A percentile compares a stretch with the other conserved stretches of the same genome.
Conservation (phyloP, 106 monocot species). For the Acorus gramineus region DNA sequence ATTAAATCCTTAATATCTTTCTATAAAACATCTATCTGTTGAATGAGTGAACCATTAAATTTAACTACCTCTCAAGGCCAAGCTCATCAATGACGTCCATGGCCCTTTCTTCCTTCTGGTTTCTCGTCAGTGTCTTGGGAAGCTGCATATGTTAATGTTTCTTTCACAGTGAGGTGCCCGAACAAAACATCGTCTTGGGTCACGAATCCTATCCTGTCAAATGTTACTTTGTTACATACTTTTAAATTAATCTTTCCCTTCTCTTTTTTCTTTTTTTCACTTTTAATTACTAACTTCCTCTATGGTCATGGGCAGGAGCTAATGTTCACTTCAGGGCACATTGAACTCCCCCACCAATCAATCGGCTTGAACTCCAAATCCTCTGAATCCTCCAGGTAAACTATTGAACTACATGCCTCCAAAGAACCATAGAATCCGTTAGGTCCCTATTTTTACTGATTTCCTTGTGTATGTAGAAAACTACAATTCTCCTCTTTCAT, state of each 20-base stretch:
- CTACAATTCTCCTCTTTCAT: no score
- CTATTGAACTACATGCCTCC: background rate
- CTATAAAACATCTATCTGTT: no score
- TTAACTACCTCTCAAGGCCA: slow-evolving; percentile 67
- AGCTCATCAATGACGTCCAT: slow-evolving; percentile 71
- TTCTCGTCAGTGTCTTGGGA: slow-evolving; percentile 52
- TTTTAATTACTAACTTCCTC: background rate
- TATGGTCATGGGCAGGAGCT: slow-evolving; percentile 3
- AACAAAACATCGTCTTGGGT: slow-evolving; percentile 80
- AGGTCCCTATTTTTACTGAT: no score
- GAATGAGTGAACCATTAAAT: background rate
- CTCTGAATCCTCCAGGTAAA: background rate
- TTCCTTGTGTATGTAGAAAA: no score
- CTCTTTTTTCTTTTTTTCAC: background rate
- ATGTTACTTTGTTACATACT: background rate
- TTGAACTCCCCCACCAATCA: background rate
- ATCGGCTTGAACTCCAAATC: background rate
- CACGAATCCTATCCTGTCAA: slow-evolving; percentile 76
- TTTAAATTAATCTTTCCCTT: background rate
- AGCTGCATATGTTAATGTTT: slow-evolving; percentile 80
- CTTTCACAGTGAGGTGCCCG: slow-evolving; percentile 71
- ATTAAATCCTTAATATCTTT: no score
- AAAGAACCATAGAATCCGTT: no score
- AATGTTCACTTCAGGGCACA: slow-evolving; percentile 2
- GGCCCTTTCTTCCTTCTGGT: slow-evolving; percentile 59